Percentiles rank a stretch among this genome's conserved stretches.
These are phyloP conservation scores for Scolecobasidium constrictum DNA, from an alignment of 2,329 filamentous ascomycete species.

Conservation along the genomic window DNA sequence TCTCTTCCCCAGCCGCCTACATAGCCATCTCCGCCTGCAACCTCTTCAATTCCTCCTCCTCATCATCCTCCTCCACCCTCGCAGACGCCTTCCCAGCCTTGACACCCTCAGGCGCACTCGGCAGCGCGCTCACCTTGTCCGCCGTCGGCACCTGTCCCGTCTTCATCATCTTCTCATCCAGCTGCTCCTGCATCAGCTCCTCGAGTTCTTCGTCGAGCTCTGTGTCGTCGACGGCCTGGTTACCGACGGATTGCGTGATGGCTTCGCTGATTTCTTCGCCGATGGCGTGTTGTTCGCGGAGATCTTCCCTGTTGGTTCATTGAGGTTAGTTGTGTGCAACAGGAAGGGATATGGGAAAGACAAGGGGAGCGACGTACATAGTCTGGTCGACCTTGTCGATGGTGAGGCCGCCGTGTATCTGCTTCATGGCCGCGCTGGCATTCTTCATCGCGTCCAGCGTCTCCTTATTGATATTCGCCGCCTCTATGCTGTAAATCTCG, in stretches of 20 bases:
- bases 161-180: slow-evolving; percentile 89
- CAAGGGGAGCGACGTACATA: slow-evolving; percentile 54
- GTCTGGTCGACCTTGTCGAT: slow-evolving; percentile 91
- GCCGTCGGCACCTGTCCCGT: slow-evolving; percentile 75
- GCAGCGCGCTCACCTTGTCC: slow-evolving; percentile 68
- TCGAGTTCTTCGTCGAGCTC: slow-evolving; percentile 82
- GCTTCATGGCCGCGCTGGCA: slow-evolving; percentile 81
- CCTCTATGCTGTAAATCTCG: slow-evolving; percentile 94
- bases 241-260: slow-evolving; percentile 59
- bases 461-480: slow-evolving; percentile 97
- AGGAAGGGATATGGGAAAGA: background rate
- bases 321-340: background rate
- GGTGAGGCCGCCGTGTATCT: slow-evolving; percentile 82
- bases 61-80: slow-evolving; percentile 64
- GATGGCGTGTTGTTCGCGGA: slow-evolving; percentile 85
- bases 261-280: slow-evolving; percentile 86
- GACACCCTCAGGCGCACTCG: slow-evolving; percentile 56
- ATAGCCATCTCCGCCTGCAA: slow-evolving; percentile 96
- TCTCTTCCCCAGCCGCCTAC: slow-evolving; percentile 35
- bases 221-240: slow-evolving; percentile 69
- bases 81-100: slow-evolving; percentile 33
- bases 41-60: slow-evolving; percentile 88
- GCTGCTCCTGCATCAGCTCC: slow-evolving; percentile 75
- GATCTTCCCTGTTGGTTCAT: slow-evolving; percentile 57
- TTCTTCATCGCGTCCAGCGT: slow-evolving; percentile 90